Conservation (phyloP, 2,329 filamentous ascomycete genomes). For the Tolypocladium tundrense region DNA sequence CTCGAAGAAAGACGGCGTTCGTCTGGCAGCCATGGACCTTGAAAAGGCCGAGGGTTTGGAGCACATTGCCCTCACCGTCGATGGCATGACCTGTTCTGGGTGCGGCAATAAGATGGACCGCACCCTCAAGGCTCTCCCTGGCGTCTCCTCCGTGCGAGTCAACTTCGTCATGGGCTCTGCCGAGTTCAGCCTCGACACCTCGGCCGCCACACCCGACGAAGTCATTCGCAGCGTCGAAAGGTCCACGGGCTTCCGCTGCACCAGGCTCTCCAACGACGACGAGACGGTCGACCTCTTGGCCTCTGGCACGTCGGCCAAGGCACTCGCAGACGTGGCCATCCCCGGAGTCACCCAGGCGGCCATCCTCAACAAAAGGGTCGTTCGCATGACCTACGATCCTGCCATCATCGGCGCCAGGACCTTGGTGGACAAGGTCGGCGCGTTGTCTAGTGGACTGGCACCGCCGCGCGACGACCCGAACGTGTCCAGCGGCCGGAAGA, state of each 20-base stretch:
- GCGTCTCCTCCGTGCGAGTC: conserved; percentile 20
- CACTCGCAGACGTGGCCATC: conserved; percentile 8
- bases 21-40: conserved; percentile 7
- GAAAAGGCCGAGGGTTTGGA: conserved; percentile 16
- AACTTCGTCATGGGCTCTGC: conserved; percentile 28
- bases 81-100: conserved; percentile 26
- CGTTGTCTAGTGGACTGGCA: conserved; percentile 14
- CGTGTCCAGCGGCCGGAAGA: conserved; percentile 16
- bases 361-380: conserved; percentile 17
- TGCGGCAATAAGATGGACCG: conserved; percentile 24
- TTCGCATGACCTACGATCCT: conserved; percentile 24
- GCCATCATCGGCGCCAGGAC: conserved; percentile 19
- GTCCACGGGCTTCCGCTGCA: conserved; percentile 20
- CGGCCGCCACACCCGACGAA: conserved; percentile 13
- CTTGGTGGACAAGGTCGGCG: conserved; percentile 12
- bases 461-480: conserved; percentile 21
- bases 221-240: conserved; percentile 15
- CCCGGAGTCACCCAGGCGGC: conserved; percentile 15
- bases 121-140: conserved; percentile 13
- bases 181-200: conserved; percentile 19
- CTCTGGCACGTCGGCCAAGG: conserved; percentile 8
- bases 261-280: conserved; percentile 13
- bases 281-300: conserved; percentile 19
- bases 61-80: conserved; percentile 16
- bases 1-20: not conserved